These are phyloP conservation scores for Globisporangium orthogonon DNA, from an alignment of 352 stramenopile genomes.

Conservation along the genomic window DNA sequence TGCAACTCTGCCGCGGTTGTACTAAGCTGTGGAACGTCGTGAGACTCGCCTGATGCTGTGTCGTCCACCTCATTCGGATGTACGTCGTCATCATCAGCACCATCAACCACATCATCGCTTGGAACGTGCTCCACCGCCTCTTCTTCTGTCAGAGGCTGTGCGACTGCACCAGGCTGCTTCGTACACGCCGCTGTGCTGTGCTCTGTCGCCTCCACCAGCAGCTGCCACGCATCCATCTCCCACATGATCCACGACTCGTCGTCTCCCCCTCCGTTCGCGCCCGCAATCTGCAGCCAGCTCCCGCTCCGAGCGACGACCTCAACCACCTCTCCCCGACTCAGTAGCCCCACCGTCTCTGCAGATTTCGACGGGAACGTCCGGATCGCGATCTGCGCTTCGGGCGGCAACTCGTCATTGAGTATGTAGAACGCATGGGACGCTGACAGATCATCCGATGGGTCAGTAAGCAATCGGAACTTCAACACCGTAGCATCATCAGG, in stretches of 20 bases:
- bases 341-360: conserved; percentile 40
- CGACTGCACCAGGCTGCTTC: background rate
- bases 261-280: conserved; percentile 1
- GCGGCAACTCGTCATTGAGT: conserved; percentile 44
- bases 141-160: background rate
- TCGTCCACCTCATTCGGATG: background rate
- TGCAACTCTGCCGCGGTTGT: background rate
- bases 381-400: conserved; percentile 62
- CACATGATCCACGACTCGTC: conserved; percentile 67
- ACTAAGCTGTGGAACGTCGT: too few species aligned
- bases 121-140: too few species aligned
- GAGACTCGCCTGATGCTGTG: background rate
- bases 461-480: background rate
- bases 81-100: background rate
- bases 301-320: conserved; percentile 39
- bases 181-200: conserved; percentile 21
- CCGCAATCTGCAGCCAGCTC: conserved; percentile 46
- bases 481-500: too few species aligned
- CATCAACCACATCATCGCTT: background rate
- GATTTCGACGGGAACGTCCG: conserved; percentile 54
- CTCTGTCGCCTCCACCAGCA: conserved; percentile 35
- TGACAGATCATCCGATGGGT: background rate
- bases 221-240: conserved; percentile 32
- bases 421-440: conserved; percentile 45
- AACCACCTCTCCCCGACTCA: conserved; percentile 49